phyloP scores from a whole-genome alignment of 768 basidiomycete genomes.

The Termitomyces sp. region DNA sequence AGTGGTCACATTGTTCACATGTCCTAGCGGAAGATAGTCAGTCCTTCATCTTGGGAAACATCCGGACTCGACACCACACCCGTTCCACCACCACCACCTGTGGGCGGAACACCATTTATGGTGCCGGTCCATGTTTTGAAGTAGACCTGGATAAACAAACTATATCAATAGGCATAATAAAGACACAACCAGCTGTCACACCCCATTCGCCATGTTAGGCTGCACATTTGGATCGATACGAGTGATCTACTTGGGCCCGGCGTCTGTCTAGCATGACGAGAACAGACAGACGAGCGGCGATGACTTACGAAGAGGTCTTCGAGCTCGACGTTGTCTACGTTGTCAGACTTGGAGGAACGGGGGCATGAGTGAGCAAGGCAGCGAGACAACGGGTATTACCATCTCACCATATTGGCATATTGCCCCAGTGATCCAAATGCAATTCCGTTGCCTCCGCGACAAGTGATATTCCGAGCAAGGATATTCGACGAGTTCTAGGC shows the following conservation, averaged over 20 bases:
- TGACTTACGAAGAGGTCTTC: slow-evolving; percentile 36
- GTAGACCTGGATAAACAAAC: slow-evolving; percentile 33
- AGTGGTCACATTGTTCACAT: slow-evolving; percentile 36
- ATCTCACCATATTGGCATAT: slow-evolving; percentile 42
- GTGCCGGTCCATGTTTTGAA: slow-evolving; percentile 52
- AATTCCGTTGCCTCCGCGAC: slow-evolving; percentile 55
- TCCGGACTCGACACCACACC: slow-evolving; percentile 21
- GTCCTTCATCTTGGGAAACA: not conserved
- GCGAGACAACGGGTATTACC: not conserved
- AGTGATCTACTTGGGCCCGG: slow-evolving; percentile 27
- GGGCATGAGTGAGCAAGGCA: not conserved
- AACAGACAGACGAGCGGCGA: not conserved
- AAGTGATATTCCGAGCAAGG: slow-evolving; percentile 40
- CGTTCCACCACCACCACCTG: slow-evolving; percentile 48
- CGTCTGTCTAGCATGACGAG: not conserved
- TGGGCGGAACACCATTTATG: slow-evolving; percentile 46
- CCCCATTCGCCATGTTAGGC: slow-evolving; percentile 51
- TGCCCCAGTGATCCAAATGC: slow-evolving; percentile 58
- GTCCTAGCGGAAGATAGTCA: slow-evolving; percentile 23
- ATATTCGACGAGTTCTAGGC: slow-evolving; percentile 48
- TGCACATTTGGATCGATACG: slow-evolving; percentile 42
- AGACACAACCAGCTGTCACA: not conserved
- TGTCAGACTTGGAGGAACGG: slow-evolving; percentile 35
- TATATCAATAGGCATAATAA: not conserved
- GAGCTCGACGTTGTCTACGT: slow-evolving; percentile 44